These are phyloP conservation scores for Russula sp. DNA, from an alignment of 768 basidiomycete species.

Conservation along the genomic window DNA sequence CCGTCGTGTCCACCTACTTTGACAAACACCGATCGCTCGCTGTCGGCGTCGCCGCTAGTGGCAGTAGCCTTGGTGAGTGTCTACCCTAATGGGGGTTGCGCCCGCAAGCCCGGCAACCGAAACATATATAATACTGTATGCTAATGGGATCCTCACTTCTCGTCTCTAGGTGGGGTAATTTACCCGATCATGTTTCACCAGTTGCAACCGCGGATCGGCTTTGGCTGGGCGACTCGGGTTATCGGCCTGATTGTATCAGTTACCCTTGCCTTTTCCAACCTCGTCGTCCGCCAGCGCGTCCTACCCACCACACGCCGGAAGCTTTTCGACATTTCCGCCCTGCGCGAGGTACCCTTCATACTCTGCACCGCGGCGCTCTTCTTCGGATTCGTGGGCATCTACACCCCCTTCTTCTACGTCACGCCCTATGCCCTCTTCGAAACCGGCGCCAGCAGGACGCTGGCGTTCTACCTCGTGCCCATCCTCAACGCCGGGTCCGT, in stretches of 20 bases:
- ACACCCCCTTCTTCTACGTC: conserved; percentile 30
- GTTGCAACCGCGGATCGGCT: conserved; percentile 26
- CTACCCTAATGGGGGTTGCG: not conserved
- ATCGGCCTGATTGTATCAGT: conserved; percentile 27
- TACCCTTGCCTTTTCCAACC: conserved; percentile 25
- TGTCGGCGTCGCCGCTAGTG: conserved; percentile 40
- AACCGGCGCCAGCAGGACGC: conserved; percentile 14
- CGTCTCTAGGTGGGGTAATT: conserved; percentile 24
- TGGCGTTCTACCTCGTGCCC: conserved; percentile 31
- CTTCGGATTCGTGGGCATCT: conserved; percentile 20
- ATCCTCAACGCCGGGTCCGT: conserved; percentile 31
- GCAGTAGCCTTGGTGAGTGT: conserved; percentile 28
- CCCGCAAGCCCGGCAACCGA: not conserved
- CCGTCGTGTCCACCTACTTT: conserved; percentile 43
- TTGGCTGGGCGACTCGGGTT: conserved; percentile 28
- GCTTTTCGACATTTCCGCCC: conserved; percentile 21
- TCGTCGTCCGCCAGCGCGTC: conserved; percentile 24
- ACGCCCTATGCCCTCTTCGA: conserved; percentile 26
- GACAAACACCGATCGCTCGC: conserved; percentile 36
- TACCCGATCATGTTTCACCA: conserved; percentile 31
- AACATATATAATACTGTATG: not conserved
- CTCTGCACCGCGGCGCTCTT: conserved; percentile 25
- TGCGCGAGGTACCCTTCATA: conserved; percentile 27
- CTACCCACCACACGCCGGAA: conserved; percentile 18
- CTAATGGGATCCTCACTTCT: not conserved